Percentiles rank a stretch among this genome's conserved stretches.
Conservation (phyloP, 768 basidiomycete genomes). For the Favolaschia claudopus region DNA sequence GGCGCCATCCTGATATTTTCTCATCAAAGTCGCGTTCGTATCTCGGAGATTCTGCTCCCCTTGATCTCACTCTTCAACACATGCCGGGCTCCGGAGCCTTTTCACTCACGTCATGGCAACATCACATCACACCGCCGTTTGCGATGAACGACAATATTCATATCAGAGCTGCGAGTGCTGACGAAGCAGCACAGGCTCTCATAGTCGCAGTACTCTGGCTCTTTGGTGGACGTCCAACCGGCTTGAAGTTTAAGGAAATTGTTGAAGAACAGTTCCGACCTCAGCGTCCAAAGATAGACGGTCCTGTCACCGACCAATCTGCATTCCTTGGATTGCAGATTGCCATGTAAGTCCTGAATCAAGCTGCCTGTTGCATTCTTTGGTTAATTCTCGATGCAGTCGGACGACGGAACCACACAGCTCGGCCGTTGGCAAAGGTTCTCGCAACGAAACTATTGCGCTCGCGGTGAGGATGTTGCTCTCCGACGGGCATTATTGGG, state of each 20-base stretch:
- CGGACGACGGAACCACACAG: not conserved
- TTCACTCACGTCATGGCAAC: not conserved
- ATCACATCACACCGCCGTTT: not conserved
- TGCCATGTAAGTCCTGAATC: not conserved
- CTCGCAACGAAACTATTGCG: not conserved
- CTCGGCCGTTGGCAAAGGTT: not conserved
- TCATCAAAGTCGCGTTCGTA: not conserved
- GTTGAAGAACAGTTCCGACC: not conserved
- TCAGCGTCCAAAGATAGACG: not conserved
- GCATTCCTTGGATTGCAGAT: not conserved
- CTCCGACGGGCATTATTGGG: not conserved
- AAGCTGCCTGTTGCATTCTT: not conserved
- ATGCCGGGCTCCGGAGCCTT: not conserved
- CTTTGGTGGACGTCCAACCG: not conserved
- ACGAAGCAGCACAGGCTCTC: not conserved
- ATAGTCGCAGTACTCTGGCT: not conserved
- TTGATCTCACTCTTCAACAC: not conserved
- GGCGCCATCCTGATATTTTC: not conserved
- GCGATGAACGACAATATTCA: not conserved
- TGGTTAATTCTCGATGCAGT: not conserved
- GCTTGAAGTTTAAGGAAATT: not conserved
- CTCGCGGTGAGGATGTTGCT: not conserved
- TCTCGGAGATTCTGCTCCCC: not conserved
- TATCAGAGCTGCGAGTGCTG: not conserved
- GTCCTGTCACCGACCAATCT: not conserved